Evolutionary conservation across 2,329 filamentous ascomycete species (phyloP), one percentile per base, ranked within the genome.

Genomic region (Arthroderma sp.): DNA sequence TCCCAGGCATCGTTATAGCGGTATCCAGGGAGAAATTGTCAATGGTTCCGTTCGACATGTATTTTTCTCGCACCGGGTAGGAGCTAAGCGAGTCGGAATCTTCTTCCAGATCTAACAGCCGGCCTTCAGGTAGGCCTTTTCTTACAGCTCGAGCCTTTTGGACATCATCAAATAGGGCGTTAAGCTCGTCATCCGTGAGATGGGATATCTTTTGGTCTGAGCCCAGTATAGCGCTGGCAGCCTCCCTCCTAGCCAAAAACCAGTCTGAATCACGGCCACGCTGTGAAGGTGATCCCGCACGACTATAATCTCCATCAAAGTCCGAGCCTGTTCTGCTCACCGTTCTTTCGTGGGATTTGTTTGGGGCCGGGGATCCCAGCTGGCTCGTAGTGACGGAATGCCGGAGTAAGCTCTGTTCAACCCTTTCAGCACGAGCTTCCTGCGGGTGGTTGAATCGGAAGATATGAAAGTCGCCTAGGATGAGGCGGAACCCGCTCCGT

Each of bases 21-120:
- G 91, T 98, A 60, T 98, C 91, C 10, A 98, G 72, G 1, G 89
- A 96, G 57, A 95, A 91, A 59, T 94, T 95, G 65, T 98, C 91
- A 43, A 96, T 74, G 0, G 89, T 95, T 1, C 89, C 89, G 45
- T 83, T 91, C 2, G 88, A 95, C 68, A 94, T 77, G 63, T 96
- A 96, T 58, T 96, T 96, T 55, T 98, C 91, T 42, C 91, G 76
- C 29, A 88, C 72, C 1, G 86, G 82, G 58, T 88, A 95, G 0
- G 89, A 95, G 29, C 81, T 83, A 40, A 83, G 77, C 0, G 89
- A 95, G 53, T 98, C 91, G 44, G 81, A 78, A 60, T 96, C 91
- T 46, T 95, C 89, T 31, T 73, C 71, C 9, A 66, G 68, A 37
- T 77, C 75, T 40, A 73, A 68, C 4, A 80, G 55, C 11, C 70